Evolutionary conservation across 1,139 yeast species (phyloP), one percentile per base, ranked within the genome.

Genomic region (Magnusiomyces magnusii): DNA sequence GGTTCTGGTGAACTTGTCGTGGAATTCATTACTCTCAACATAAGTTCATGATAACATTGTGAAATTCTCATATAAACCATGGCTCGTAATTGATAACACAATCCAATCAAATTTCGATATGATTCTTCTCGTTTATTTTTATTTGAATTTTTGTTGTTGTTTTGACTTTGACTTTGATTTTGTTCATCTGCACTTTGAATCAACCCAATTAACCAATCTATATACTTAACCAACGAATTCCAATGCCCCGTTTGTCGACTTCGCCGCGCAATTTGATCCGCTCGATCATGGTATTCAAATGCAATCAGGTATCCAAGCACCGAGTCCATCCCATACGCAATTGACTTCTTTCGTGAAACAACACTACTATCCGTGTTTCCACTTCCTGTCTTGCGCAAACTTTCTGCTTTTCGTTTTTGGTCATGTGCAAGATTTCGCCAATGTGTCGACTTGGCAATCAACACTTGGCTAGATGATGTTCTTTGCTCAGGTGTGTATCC

Each of bases 201-300:
- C 19, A 39, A 39, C 44, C 19, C 62, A 39, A 70, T 65, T 49
- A 71, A 55, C 59, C 70, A 65, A 9, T 67, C 66, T 23, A 73
- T 64, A 58, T 66, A 75, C 13, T 75, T 76, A 7, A 72, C 62
- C 27, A 75, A 65, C 1, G 77, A 69, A 9, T 61, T 53, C 79
- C 78, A 75, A 13, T 75, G 68, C 31, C 68, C 67, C 39, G 70
- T 67, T 19, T 68, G 69, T 2, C 69, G 68, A 3, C 60, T 64
- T 25, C 60, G 63, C 52, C 62, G 62, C 57, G 63, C 59, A 58
- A 66, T 63, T 49, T 62, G 61, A 36, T 67, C 72, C 34, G 69
- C 73, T 23, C 73, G 65, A 57, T 76, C 79, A 54, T 75, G 78
- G 60, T 71, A 74, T 59, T 74, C 75, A 61, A 76, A 75, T 3